These are phyloP conservation scores for Hypocrella siamensis DNA, from an alignment of 2,329 filamentous ascomycete species.

Conservation along the genomic window DNA sequence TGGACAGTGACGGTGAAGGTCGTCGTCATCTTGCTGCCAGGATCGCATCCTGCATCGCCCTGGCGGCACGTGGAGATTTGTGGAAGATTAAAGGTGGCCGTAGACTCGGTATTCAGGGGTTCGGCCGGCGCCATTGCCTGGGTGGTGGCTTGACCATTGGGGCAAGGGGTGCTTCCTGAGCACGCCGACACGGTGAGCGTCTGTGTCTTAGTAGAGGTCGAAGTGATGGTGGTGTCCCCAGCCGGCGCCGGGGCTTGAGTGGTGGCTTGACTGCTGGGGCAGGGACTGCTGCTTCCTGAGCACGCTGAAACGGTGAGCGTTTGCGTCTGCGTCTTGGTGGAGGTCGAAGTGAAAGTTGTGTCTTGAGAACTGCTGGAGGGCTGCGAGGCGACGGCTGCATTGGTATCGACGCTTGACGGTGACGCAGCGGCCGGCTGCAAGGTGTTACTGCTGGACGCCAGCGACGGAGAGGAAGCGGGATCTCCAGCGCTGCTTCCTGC, in stretches of 20 bases:
- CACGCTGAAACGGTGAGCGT: too few relatives aligned
- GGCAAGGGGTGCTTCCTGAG: conserved; percentile 25
- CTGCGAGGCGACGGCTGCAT: conserved; percentile 9
- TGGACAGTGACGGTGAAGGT: conserved; percentile 10
- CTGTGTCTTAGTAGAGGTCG: conserved; percentile 34
- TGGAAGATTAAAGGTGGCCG: conserved; percentile 13
- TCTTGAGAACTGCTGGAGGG: too few relatives aligned
- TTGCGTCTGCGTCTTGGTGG: too few relatives aligned
- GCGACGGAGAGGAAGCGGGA: too few relatives aligned
- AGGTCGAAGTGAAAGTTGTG: too few relatives aligned
- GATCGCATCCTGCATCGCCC: conserved; percentile 11
- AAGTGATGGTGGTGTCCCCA: conserved; percentile 10
- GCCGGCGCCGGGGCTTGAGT: conserved; percentile 1
- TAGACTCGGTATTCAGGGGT: conserved; percentile 9
- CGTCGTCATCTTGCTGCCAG: conserved; percentile 11
- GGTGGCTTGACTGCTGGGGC: background rate
- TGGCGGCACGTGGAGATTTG: conserved; percentile 12
- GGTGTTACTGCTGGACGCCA: too few relatives aligned
- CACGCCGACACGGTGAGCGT: conserved; percentile 42
- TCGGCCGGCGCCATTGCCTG: conserved; percentile 11
- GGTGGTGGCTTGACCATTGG: conserved; percentile 9
- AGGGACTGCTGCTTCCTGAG: background rate
- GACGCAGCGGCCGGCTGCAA: too few relatives aligned
- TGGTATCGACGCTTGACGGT: conserved; percentile 3
- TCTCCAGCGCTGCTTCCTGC: conserved; percentile 18